Conservation (phyloP, 768 basidiomycete species). For the Rhizopogon roseolus region DNA sequence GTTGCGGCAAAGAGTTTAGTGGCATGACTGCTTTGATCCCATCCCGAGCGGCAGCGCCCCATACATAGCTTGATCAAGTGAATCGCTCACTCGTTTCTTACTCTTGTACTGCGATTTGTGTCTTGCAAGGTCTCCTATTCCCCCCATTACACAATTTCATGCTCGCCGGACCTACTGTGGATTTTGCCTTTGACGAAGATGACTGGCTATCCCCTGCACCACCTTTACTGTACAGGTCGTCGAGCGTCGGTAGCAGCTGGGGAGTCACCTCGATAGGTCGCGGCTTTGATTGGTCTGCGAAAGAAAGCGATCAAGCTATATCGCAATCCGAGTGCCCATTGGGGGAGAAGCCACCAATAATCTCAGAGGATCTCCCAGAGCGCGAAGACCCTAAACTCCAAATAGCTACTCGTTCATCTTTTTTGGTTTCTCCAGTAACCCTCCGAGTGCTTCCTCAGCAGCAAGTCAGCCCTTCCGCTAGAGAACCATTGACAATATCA, state of each 20-base stretch:
- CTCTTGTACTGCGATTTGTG: not conserved
- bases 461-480: conserved; percentile 15
- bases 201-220: conserved; percentile 58
- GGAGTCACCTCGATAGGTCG: conserved; percentile 81
- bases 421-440: conserved; percentile 11
- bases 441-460: conserved; percentile 21
- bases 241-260: conserved; percentile 76
- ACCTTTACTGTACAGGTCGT: conserved; percentile 50
- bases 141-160: conserved; percentile 27
- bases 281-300: conserved; percentile 70
- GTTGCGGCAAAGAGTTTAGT: not conserved
- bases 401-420: conserved; percentile 7
- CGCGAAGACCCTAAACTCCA: conserved; percentile 5
- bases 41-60: not conserved
- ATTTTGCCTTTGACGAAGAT: conserved; percentile 64
- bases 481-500: conserved; percentile 24
- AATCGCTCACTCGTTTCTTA: not conserved
- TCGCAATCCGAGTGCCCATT: conserved; percentile 4
- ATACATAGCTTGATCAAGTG: not conserved
- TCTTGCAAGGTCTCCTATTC: not conserved
- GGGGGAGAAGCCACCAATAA: conserved; percentile 5
- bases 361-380: conserved; percentile 11
- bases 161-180: conserved; percentile 56
- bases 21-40: not conserved
- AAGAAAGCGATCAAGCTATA: conserved; percentile 24